These are phyloP conservation scores for Chaetomiaceae sp. DNA, from an alignment of 2,329 filamentous ascomycete species.

Conservation along the genomic window DNA sequence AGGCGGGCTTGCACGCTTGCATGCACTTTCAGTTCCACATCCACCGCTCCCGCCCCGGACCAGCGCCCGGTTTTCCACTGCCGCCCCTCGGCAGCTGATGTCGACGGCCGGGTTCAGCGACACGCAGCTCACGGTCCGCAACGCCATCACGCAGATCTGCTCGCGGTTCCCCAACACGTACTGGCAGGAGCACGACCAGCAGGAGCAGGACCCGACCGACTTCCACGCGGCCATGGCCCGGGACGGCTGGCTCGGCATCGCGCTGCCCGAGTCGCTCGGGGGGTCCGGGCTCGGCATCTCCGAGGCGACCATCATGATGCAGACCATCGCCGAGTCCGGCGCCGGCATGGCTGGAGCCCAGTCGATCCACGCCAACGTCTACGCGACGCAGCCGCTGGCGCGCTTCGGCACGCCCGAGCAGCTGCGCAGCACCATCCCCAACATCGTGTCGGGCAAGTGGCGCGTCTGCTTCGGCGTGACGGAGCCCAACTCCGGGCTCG, in stretches of 20 bases:
- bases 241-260: conserved; percentile 78
- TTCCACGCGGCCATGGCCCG: conserved; percentile 70
- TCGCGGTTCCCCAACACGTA: conserved; percentile 67
- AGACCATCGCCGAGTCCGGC: conserved; percentile 72
- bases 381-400: conserved; percentile 70
- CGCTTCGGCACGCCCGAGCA: conserved; percentile 66
- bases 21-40: no score
- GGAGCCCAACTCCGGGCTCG: conserved; percentile 73
- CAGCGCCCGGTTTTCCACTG: conserved; percentile 34
- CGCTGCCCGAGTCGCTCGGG: conserved; percentile 67
- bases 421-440: conserved; percentile 58
- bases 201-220: conserved; percentile 65
- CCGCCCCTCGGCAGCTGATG: conserved; percentile 50
- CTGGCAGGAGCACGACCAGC: conserved; percentile 70
- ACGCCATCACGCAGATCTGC: conserved; percentile 65
- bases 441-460: conserved; percentile 66
- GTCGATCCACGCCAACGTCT: conserved; percentile 62
- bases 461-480: conserved; percentile 78
- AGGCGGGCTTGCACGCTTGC: no score
- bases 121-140: conserved; percentile 66
- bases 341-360: conserved; percentile 72
- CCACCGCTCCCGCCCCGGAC: background rate
- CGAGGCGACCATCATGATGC: conserved; percentile 83
- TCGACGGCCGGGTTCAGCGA: conserved; percentile 67
- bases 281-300: conserved; percentile 73